Percentiles rank a stretch among this genome's conserved stretches.
phyloP scores from a whole-genome alignment of 2,329 filamentous ascomycete species.

The Xylaria sp. region DNA sequence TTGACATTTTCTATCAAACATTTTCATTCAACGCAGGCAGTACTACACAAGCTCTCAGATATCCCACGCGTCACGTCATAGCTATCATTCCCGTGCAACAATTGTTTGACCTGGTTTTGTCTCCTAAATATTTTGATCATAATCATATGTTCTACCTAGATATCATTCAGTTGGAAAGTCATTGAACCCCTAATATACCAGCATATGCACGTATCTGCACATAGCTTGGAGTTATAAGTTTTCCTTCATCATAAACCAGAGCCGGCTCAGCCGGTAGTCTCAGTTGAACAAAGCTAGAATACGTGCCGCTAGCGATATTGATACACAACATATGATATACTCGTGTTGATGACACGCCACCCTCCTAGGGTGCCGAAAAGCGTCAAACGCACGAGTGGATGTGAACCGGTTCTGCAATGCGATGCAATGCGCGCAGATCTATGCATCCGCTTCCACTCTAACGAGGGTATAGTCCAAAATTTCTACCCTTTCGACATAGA shows the following conservation, averaged over 20 bases:
- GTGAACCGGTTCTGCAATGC: slow-evolving; percentile 10
- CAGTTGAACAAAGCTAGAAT: background rate
- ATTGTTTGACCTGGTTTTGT: too few relatives aligned
- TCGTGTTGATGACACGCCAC: background rate
- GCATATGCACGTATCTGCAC: background rate
- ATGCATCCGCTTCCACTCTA: slow-evolving; percentile 14
- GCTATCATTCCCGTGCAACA: background rate
- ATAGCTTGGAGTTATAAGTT: background rate
- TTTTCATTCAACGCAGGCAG: background rate
- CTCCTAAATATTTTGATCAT: background rate
- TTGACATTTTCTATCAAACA: background rate
- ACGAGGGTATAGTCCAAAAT: slow-evolving; percentile 23
- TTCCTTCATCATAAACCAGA: background rate
- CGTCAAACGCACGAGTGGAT: background rate
- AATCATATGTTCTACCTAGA: background rate
- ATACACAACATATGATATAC: slow-evolving; percentile 15
- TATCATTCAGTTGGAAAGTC: background rate
- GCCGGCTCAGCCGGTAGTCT: background rate
- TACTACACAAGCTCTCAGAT: background rate
- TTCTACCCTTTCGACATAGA: background rate
- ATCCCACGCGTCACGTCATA: slow-evolving; percentile 3
- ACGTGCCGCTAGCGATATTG: slow-evolving; percentile 3
- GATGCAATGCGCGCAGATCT: slow-evolving; percentile 17
- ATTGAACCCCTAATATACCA: background rate
- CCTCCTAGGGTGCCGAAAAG: background rate